Base-by-base conservation (phyloP, 768 basidiomycete genomes). In the Russula emetica region DNA sequence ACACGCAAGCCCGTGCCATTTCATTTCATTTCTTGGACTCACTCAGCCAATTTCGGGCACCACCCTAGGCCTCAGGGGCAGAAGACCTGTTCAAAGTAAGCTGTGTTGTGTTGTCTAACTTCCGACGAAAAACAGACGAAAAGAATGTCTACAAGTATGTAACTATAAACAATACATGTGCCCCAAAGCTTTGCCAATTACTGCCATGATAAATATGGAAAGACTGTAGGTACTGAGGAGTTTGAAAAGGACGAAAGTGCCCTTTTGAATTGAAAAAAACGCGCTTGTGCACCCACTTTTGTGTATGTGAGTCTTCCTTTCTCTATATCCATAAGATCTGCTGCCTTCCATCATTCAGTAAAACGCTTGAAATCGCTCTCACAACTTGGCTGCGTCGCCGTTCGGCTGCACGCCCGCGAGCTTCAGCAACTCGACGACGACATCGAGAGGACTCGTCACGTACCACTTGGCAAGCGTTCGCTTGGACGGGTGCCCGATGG, bases 381-480 rank as follows among this genome's bases (percentile, higher is more conserved):
- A 60, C 63, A 60, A 22, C 58, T 18, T 60, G n/a, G 63, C 5
- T 4, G 50, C 63, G 7, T 40, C 45, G 32, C 45, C 53, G 58
- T 52, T 47, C 22, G n/a, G 32, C 20, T 47, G n/a, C 54, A 51
- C 50, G 20, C 78, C 78, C 30, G 85, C 84, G 62, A 92, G 76
- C 44, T 82, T 74, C 58, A 90, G 73, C 81, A 95, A 84, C 68
- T 88, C 83, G 10, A 88, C 89, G 26, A 96, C 85, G 64, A 96
- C 83, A 77, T 95, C 94, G 58, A 83, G 84, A 16, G 95, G 91
- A 52, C 87, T 85, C 64, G 90, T 92, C 58, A 97, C 88, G 75
- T 97, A 94, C 92, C 93, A 96, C 52, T 82, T 83, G 22, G 94
- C 95, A 55, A 94, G 78, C 54, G 95, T 98, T 69, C 90, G 84